Conservation (phyloP, 129 eudicot species). For the Pittosporum tobira region DNA sequence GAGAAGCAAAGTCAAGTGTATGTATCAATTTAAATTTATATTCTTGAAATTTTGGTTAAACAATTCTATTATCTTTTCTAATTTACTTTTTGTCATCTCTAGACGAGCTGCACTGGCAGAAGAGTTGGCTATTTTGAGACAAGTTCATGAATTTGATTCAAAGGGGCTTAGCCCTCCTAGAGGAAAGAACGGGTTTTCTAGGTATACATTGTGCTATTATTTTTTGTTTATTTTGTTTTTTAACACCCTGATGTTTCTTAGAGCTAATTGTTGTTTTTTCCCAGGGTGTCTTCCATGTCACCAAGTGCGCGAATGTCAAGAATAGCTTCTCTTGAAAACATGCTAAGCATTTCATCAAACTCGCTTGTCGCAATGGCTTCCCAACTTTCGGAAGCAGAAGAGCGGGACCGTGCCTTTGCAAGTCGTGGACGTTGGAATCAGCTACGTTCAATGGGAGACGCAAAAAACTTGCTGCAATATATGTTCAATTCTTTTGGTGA, state of each 20-base stretch:
- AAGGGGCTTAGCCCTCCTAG: slow-evolving; percentile 91
- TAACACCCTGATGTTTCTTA: background rate
- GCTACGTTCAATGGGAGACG: slow-evolving; percentile 95
- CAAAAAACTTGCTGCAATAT: slow-evolving; percentile 79
- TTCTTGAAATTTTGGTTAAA: slow-evolving; percentile 1
- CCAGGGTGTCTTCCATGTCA: slow-evolving; percentile 83
- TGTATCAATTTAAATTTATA: slow-evolving; percentile 17
- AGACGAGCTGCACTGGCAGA: slow-evolving; percentile 97
- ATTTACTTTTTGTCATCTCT: slow-evolving; percentile 21
- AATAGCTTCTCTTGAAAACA: slow-evolving; percentile 80
- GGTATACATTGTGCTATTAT: slow-evolving; percentile 28
- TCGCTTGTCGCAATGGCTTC: slow-evolving; percentile 98
- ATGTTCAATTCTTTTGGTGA: slow-evolving; percentile 83
- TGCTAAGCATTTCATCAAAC: slow-evolving; percentile 81
- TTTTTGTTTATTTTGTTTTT: background rate
- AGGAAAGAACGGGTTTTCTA: slow-evolving; percentile 78
- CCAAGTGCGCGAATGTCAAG: slow-evolving; percentile 90
- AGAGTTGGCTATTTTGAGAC: slow-evolving; percentile 91
- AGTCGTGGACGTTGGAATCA: slow-evolving; percentile 95
- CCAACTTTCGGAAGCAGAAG: slow-evolving; percentile 99
- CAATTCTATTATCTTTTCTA: background rate
- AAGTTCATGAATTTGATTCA: slow-evolving; percentile 82
- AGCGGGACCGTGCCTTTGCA: slow-evolving; percentile 74
- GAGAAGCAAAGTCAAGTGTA: slow-evolving; percentile 99
- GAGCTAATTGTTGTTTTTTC: slow-evolving; percentile 6